These are phyloP conservation scores for Saccharomycopsis sp. DNA, from an alignment of 805 yeast species.

Conservation along the genomic window DNA sequence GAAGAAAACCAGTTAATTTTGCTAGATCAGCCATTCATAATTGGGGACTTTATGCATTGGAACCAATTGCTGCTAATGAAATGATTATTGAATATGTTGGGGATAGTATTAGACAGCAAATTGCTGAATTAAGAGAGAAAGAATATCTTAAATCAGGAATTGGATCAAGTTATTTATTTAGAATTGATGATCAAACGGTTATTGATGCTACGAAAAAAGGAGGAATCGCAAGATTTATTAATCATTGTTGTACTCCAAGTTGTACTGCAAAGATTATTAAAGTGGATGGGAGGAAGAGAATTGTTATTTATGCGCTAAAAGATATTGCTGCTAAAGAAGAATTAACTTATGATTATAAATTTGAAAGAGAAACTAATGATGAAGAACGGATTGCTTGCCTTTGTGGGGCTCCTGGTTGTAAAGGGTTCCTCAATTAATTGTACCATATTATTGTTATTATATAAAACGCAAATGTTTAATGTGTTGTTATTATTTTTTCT, in stretches of 20 bases:
- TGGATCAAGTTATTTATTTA: conserved; percentile 86
- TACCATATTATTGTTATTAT: too few relatives aligned
- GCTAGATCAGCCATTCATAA: conserved; percentile 95
- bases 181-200: conserved; percentile 89
- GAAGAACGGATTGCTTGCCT: conserved; percentile 82
- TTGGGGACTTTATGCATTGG: conserved; percentile 96
- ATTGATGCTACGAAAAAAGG: conserved; percentile 97
- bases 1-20: conserved; percentile 92
- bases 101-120: conserved; percentile 84
- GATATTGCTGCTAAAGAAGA: conserved; percentile 87
- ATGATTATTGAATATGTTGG: conserved; percentile 99
- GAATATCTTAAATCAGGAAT: conserved; percentile 82
- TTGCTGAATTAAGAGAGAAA: conserved; percentile 86
- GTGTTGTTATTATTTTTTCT: too few relatives aligned
- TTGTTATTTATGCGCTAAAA: conserved; percentile 86
- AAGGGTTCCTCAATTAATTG: conserved; percentile 76
- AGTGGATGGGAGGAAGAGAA: conserved; percentile 87
- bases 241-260: conserved; percentile 95
- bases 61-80: conserved; percentile 90
- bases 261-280: conserved; percentile 95
- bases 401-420: conserved; percentile 93
- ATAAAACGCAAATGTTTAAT: too few relatives aligned
- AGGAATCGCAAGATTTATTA: conserved; percentile 93
- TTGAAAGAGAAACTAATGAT: conserved; percentile 83
- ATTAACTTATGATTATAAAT: conserved; percentile 90